Conservation (phyloP, 495 filamentous ascomycete genomes). For the Darksidea phi region DNA sequence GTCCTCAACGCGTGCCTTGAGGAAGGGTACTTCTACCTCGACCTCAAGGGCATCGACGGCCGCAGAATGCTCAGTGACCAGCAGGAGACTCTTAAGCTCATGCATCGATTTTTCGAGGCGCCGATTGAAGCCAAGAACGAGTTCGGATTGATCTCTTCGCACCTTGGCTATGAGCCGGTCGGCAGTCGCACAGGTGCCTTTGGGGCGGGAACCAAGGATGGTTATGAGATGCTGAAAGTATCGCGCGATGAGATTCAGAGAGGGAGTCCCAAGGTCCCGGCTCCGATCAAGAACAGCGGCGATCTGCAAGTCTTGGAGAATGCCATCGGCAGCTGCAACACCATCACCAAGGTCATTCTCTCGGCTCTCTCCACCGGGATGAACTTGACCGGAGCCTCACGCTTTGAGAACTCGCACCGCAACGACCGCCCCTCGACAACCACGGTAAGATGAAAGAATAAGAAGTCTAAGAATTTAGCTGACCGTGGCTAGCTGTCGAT, state of each 20-base stretch:
- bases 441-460: slow-evolving; percentile 30
- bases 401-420: slow-evolving; percentile 56
- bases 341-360: slow-evolving; percentile 53
- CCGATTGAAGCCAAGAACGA: slow-evolving; percentile 51
- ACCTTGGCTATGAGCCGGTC: slow-evolving; percentile 51
- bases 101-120: slow-evolving; percentile 53
- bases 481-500: slow-evolving; percentile 36
- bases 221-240: slow-evolving; percentile 57
- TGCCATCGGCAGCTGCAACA: slow-evolving; percentile 50
- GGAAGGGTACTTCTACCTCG: slow-evolving; percentile 58
- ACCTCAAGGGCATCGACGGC: slow-evolving; percentile 51
- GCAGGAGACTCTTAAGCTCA: slow-evolving; percentile 51
- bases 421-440: slow-evolving; percentile 52
- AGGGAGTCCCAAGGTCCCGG: slow-evolving; percentile 40
- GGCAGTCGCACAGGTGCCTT: slow-evolving; percentile 50
- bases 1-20: slow-evolving; percentile 51
- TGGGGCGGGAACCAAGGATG: slow-evolving; percentile 51
- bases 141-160: slow-evolving; percentile 24
- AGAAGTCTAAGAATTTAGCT: slow-evolving; percentile 40
- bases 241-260: slow-evolving; percentile 32
- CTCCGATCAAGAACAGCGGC: slow-evolving; percentile 51
- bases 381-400: slow-evolving; percentile 43
- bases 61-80: slow-evolving; percentile 50
- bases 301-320: slow-evolving; percentile 47
- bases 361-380: slow-evolving; percentile 51